These are phyloP conservation scores for Grosmannia penicillata DNA, from an alignment of 2,329 filamentous ascomycete species.

Conservation along the genomic window DNA sequence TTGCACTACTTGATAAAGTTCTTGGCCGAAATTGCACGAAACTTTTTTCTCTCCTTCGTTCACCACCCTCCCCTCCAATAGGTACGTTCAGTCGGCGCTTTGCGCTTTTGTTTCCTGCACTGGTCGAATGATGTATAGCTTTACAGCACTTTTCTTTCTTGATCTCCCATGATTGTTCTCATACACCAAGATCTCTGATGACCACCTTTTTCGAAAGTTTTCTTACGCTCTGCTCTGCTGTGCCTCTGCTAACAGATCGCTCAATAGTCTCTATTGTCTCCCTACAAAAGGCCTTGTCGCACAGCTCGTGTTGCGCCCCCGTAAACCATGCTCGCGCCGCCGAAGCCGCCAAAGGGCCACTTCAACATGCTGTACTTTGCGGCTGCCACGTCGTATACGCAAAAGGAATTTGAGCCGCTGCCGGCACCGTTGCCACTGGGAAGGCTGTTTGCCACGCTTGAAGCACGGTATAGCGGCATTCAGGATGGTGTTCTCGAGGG, in stretches of 20 bases:
- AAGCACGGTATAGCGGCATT: constrained; percentile 57
- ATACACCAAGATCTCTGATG: constrained; percentile 7
- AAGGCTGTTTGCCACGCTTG: constrained; percentile 51
- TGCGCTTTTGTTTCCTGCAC: not conserved
- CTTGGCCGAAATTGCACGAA: not conserved
- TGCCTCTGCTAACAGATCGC: not conserved
- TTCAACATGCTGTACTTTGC: constrained; percentile 79
- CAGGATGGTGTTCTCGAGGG: constrained; percentile 51
- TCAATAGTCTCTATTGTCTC: not conserved
- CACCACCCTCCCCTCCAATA: too few species aligned
- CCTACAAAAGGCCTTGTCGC: not conserved
- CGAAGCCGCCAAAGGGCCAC: constrained; percentile 42
- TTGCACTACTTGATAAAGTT: not conserved
- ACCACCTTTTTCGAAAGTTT: not conserved
- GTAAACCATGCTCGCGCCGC: constrained; percentile 15
- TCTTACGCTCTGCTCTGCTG: not conserved
- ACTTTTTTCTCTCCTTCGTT: not conserved
- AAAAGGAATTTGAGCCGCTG: constrained; percentile 49
- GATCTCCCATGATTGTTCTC: constrained; percentile 6
- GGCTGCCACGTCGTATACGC: constrained; percentile 54
- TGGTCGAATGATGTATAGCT: constrained; percentile 3
- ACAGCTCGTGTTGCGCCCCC: not conserved
- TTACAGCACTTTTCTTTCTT: not conserved
- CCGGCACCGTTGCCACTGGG: constrained; percentile 49
- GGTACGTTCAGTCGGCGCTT: too few species aligned